phyloP scores from a whole-genome alignment of 148 eudicot genomes.

The Heliosperma pusillum region DNA sequence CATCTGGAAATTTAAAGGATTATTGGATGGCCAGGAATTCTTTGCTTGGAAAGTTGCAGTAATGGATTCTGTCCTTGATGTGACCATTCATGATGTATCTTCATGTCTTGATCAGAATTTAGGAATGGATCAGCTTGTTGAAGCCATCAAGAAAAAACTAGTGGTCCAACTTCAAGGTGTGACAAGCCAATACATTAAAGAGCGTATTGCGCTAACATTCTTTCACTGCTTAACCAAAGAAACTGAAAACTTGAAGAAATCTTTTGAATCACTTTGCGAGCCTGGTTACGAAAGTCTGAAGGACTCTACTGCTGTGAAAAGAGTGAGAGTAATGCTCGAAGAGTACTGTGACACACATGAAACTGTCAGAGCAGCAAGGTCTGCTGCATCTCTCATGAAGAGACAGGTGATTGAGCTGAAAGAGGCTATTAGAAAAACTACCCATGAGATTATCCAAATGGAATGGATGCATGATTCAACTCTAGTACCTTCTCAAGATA shows the following conservation, averaged over 20 bases:
- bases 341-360: constrained; percentile 89
- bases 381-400: constrained; percentile 69
- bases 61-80: constrained; percentile 74
- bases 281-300: constrained; percentile 36
- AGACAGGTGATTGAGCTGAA: constrained; percentile 72
- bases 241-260: constrained; percentile 51
- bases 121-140: constrained; percentile 82
- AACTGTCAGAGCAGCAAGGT: constrained; percentile 83
- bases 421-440: constrained; percentile 60
- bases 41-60: constrained; percentile 88
- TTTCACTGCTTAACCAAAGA: constrained; percentile 53
- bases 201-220: constrained; percentile 64
- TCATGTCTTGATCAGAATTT: constrained; percentile 63
- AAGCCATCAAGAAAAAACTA: constrained; percentile 66
- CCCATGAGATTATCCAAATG: constrained; percentile 75
- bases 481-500: constrained; percentile 50
- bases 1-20: constrained; percentile 71
- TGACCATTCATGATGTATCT: constrained; percentile 63
- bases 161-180: constrained; percentile 61
- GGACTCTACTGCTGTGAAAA: constrained; percentile 48
- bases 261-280: constrained; percentile 34
- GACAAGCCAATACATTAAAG: constrained; percentile 60
- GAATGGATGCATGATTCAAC: constrained; percentile 84
- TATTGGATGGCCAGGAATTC: constrained; percentile 54
- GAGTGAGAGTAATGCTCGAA: constrained; percentile 73